A percentile compares a stretch with the other conserved stretches of the same genome.
phyloP scores from a whole-genome alignment of 2,329 filamentous ascomycete species.

The Dothideomycetes sp. region DNA sequence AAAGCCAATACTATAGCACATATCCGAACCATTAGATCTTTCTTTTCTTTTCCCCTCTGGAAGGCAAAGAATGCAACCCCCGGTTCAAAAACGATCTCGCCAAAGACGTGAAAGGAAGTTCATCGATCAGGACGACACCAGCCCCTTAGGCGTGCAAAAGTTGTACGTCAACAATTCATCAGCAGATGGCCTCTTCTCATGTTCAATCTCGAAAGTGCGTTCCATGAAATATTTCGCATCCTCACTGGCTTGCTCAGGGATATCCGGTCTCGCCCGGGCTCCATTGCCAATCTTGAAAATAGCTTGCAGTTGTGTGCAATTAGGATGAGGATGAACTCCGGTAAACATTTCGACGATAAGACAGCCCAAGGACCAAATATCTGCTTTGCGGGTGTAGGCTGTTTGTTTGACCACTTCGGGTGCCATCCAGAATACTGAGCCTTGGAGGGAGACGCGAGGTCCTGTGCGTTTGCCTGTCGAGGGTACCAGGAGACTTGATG shows the following conservation, averaged over 20 bases:
- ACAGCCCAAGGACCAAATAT: conserved; percentile 97
- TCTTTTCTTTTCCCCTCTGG: too few relatives aligned
- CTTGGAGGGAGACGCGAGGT: conserved; percentile 71
- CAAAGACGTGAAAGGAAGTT: too few relatives aligned
- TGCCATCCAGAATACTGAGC: conserved; percentile 99
- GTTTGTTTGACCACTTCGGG: conserved; percentile 97
- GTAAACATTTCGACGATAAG: conserved; percentile 99
- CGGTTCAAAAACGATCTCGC: too few relatives aligned
- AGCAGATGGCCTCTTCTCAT: conserved; percentile 82
- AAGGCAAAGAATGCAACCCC: too few relatives aligned
- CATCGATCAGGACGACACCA: conserved; percentile 7
- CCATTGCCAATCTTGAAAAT: conserved; percentile 77
- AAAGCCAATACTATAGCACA: too few relatives aligned
- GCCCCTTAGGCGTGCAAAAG: conserved; percentile 41
- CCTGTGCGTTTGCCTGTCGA: conserved; percentile 42
- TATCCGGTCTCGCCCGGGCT: conserved; percentile 54
- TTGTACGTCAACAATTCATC: conserved; percentile 79
- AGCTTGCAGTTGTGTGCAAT: conserved; percentile 92
- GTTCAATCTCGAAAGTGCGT: conserved; percentile 91
- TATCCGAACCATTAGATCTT: too few relatives aligned
- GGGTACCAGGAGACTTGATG: conserved; percentile 41
- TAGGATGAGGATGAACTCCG: conserved; percentile 88
- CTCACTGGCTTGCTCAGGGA: conserved; percentile 75
- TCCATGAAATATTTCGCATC: conserved; percentile 77
- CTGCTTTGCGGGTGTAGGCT: conserved; percentile 93